phyloP scores from a whole-genome alignment of 2,329 filamentous ascomycete genomes.

The Didymella pinodella region DNA sequence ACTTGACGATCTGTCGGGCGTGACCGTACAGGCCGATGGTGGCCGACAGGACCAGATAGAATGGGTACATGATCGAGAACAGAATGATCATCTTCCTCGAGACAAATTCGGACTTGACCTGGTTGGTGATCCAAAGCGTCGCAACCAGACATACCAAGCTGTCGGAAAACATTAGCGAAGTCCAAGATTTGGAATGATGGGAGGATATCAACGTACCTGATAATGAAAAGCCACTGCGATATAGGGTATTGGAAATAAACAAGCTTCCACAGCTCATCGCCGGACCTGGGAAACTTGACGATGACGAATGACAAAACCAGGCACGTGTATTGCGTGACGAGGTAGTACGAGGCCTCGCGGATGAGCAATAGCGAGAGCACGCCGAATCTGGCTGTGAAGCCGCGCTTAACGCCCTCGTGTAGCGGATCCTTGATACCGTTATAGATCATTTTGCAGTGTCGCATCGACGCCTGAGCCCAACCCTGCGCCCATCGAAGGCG shows the following conservation, averaged over 20 bases:
- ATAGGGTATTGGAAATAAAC: slow-evolving; percentile 60
- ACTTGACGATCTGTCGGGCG: slow-evolving; percentile 56
- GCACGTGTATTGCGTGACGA: slow-evolving; percentile 59
- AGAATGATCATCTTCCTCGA: slow-evolving; percentile 52
- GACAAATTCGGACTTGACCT: slow-evolving; percentile 57
- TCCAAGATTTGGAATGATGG: neutral
- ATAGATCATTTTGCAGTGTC: slow-evolving; percentile 55
- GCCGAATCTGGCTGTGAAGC: slow-evolving; percentile 52
- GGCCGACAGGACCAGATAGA: slow-evolving; percentile 56
- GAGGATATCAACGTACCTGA: slow-evolving; percentile 47
- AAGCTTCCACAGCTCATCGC: slow-evolving; percentile 49
- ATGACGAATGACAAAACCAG: slow-evolving; percentile 57
- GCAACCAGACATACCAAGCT: slow-evolving; percentile 55
- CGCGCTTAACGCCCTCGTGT: slow-evolving; percentile 42
- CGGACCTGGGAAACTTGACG: slow-evolving; percentile 53
- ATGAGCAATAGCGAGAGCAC: slow-evolving; percentile 57
- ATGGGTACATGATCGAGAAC: slow-evolving; percentile 55
- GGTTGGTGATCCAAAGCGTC: slow-evolving; percentile 58
- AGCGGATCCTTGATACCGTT: slow-evolving; percentile 49
- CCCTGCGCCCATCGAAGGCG: slow-evolving; percentile 61
- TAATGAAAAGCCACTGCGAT: slow-evolving; percentile 58
- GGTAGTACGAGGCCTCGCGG: slow-evolving; percentile 58
- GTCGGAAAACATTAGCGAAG: slow-evolving; percentile 27
- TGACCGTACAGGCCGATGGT: slow-evolving; percentile 59
- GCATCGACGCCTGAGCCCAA: slow-evolving; percentile 59